A percentile compares a stretch with the other conserved stretches of the same genome.
These are phyloP conservation scores for Lomentospora prolificans DNA, from an alignment of 2,329 filamentous ascomycete species.

Conservation along the genomic window DNA sequence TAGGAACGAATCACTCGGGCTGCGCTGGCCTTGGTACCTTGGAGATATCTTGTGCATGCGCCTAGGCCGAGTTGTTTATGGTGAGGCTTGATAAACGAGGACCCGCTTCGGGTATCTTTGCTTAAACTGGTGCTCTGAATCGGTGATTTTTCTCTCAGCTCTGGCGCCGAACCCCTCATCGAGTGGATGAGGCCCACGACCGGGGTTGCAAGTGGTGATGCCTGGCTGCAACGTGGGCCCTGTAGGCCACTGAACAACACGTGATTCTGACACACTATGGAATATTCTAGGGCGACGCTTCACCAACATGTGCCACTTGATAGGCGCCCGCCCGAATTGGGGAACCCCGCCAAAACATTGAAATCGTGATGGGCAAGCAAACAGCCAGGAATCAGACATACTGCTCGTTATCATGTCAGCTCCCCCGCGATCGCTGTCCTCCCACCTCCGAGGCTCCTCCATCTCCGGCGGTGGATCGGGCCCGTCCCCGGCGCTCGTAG, in stretches of 20 bases:
- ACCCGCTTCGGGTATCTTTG: neutral
- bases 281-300: neutral
- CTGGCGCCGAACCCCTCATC: neutral
- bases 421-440: conserved; percentile 47
- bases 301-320: neutral
- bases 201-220: neutral
- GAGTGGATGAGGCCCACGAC: neutral
- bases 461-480: conserved; percentile 31
- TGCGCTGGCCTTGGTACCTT: too few species aligned
- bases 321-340: too few species aligned
- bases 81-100: neutral
- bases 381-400: neutral
- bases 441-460: conserved; percentile 57
- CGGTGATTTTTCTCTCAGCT: neutral
- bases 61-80: neutral
- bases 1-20: too few species aligned
- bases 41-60: too few species aligned
- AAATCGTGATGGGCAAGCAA: neutral
- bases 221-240: neutral
- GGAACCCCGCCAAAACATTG: neutral
- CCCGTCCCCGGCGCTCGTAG: conserved; percentile 60
- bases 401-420: conserved; percentile 38
- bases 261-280: neutral
- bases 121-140: neutral
- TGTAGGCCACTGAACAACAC: neutral